Percentiles rank a stretch among this genome's conserved stretches.
phyloP scores from a whole-genome alignment of 2,329 filamentous ascomycete species.

The Paracoccidioides lutzii region DNA sequence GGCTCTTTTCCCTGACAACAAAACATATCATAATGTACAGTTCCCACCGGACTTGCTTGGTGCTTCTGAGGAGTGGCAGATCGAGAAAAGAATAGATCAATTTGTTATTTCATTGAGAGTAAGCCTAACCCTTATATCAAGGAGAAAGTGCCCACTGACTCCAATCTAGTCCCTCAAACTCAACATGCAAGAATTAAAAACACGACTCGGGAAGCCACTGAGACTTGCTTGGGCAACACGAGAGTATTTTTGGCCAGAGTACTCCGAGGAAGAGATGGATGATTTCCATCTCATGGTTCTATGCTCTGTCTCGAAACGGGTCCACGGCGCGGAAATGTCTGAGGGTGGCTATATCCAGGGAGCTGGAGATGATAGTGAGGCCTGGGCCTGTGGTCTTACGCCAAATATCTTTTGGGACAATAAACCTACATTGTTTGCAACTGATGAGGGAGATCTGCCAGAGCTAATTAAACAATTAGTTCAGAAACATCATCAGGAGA shows the following conservation, averaged over 20 bases:
- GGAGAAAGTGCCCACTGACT: slow-evolving; percentile 16
- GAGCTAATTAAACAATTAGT: slow-evolving; percentile 37
- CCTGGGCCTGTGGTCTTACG: slow-evolving; percentile 75
- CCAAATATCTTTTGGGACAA: slow-evolving; percentile 69
- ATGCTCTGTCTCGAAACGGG: slow-evolving; percentile 68
- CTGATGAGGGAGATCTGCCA: slow-evolving; percentile 53
- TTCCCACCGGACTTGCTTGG: slow-evolving; percentile 62
- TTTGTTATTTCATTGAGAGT: slow-evolving; percentile 42
- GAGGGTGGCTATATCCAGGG: slow-evolving; percentile 80
- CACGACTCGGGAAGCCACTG: slow-evolving; percentile 56
- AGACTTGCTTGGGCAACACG: slow-evolving; percentile 70
- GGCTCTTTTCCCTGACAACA: slow-evolving; percentile 53
- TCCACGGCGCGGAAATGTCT: slow-evolving; percentile 54
- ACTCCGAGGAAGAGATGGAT: slow-evolving; percentile 29
- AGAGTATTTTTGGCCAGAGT: slow-evolving; percentile 41
- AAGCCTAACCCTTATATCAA: slow-evolving; percentile 1
- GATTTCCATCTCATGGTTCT: slow-evolving; percentile 63
- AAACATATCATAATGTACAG: slow-evolving; percentile 43
- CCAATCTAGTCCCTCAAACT: slow-evolving; percentile 45
- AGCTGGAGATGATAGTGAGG: slow-evolving; percentile 87
- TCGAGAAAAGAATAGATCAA: slow-evolving; percentile 47
- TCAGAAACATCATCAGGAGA: slow-evolving; percentile 14
- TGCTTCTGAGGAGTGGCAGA: slow-evolving; percentile 65
- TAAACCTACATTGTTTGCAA: slow-evolving; percentile 44
- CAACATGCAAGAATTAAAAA: slow-evolving; percentile 42